Percentiles rank a stretch among this genome's conserved stretches.
Conservation (phyloP, 2,329 filamentous ascomycete genomes). For the Xylogone sp. region DNA sequence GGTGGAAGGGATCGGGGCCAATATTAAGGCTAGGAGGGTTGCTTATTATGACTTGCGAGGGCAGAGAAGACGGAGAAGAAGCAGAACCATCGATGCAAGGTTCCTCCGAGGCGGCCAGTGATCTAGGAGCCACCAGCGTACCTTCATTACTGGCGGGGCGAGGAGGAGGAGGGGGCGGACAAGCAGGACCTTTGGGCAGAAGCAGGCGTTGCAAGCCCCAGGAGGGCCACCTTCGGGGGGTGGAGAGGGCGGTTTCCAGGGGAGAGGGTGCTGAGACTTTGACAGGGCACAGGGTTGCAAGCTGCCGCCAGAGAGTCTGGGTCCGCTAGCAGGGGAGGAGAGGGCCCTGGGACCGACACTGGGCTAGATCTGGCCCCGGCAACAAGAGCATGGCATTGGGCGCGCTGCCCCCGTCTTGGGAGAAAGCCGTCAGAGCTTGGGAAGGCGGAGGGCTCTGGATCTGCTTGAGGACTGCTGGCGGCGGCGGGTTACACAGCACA, state of each 20-base stretch:
- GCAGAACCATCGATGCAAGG: neutral
- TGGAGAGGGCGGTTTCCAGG: neutral
- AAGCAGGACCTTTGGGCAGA: no score
- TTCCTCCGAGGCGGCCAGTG: neutral
- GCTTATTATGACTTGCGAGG: neutral
- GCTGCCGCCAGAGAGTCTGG: no score
- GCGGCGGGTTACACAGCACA: no score
- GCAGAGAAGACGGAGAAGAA: no score
- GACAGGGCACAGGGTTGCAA: no score
- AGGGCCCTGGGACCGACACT: neutral
- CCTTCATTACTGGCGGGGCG: neutral
- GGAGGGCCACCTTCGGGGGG: neutral
- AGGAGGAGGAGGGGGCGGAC: neutral
- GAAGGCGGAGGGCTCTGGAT: no score
- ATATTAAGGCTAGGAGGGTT: neutral
- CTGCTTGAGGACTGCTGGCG: no score
- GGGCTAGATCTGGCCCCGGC: neutral
- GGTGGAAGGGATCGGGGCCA: neutral
- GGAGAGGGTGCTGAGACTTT: neutral
- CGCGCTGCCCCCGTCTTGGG: no score
- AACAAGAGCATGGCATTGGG: no score
- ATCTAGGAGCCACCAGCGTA: neutral
- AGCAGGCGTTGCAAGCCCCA: no score
- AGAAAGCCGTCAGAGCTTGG: no score
- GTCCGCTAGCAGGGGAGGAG: neutral